Percentiles rank a stretch among this genome's conserved stretches.
Conservation (phyloP, 2,329 filamentous ascomycete species). For the Aspergillus sp. region DNA sequence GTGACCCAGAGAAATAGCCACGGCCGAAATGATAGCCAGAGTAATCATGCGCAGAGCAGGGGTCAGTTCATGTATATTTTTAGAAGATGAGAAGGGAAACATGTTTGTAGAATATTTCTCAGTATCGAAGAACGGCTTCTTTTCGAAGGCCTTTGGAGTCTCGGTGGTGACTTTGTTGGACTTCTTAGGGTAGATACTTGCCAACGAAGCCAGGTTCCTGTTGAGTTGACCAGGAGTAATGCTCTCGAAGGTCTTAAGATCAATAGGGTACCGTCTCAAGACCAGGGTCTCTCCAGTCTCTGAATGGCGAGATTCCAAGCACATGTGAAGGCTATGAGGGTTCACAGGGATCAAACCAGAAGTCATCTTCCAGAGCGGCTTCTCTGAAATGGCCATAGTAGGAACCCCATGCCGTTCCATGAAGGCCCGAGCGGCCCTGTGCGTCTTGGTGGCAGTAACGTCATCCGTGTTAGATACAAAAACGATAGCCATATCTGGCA, state of each 20-base stretch:
- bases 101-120: conserved; percentile 21
- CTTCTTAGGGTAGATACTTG: conserved; percentile 25
- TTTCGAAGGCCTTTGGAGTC: conserved; percentile 4
- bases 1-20: conserved; percentile 27
- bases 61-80: conserved; percentile 15
- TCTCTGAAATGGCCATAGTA: conserved; percentile 41
- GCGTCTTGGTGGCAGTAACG: conserved; percentile 20
- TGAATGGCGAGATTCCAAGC: conserved; percentile 34
- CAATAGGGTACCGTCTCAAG: conserved; percentile 39
- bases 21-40: conserved; percentile 21
- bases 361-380: conserved; percentile 35
- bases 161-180: conserved; percentile 13
- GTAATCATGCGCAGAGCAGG: conserved; percentile 23
- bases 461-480: conserved; percentile 36
- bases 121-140: conserved; percentile 12
- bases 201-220: conserved; percentile 41
- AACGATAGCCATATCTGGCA: conserved; percentile 44
- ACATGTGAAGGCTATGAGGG: conserved; percentile 38
- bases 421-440: conserved; percentile 33
- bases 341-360: conserved; percentile 33
- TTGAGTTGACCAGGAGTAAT: conserved; percentile 44
- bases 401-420: conserved; percentile 41
- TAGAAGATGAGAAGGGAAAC: conserved; percentile 17
- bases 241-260: conserved; percentile 43
- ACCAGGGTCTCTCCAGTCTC: conserved; percentile 29